Percentiles rank a stretch among this genome's conserved stretches.
These are phyloP conservation scores for Pontederia crassipes DNA, from an alignment of 176 grass and related monocot genomes.

Conservation along the genomic window DNA sequence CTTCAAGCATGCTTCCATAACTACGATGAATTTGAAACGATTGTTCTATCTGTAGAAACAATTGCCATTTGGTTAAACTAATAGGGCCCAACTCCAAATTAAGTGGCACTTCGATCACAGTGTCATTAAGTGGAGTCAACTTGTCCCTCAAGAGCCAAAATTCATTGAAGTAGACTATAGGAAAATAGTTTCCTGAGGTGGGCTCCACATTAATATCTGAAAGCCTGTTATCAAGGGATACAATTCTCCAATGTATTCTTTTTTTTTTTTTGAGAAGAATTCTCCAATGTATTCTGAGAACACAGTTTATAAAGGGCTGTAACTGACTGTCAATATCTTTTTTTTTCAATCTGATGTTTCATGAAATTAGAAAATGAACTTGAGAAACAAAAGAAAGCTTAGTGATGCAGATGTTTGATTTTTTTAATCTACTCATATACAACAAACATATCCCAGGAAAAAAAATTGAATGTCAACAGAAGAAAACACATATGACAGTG, in stretches of 20 bases:
- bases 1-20: conserved; percentile 99
- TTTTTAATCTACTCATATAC: no score
- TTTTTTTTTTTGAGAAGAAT: not conserved
- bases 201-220: conserved; percentile 79
- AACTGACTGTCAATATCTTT: no score
- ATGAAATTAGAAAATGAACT: no score
- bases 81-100: conserved; percentile 86
- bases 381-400: no score
- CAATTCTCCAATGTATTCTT: not conserved
- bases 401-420: no score
- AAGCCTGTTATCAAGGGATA: conserved; percentile 53
- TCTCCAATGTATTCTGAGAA: not conserved
- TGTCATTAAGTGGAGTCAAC: conserved; percentile 75
- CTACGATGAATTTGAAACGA: conserved; percentile 90
- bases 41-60: conserved; percentile 95
- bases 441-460: no score
- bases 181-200: conserved; percentile 52
- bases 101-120: conserved; percentile 57
- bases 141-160: conserved; percentile 98
- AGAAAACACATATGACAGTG: no score
- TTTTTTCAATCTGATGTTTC: no score
- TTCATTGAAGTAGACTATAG: conserved; percentile 89
- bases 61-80: conserved; percentile 94
- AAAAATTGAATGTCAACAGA: no score
- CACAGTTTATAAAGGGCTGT: no score